These are phyloP conservation scores for Didymella lethalis DNA, from an alignment of 2,329 filamentous ascomycete genomes.

Conservation along the genomic window DNA sequence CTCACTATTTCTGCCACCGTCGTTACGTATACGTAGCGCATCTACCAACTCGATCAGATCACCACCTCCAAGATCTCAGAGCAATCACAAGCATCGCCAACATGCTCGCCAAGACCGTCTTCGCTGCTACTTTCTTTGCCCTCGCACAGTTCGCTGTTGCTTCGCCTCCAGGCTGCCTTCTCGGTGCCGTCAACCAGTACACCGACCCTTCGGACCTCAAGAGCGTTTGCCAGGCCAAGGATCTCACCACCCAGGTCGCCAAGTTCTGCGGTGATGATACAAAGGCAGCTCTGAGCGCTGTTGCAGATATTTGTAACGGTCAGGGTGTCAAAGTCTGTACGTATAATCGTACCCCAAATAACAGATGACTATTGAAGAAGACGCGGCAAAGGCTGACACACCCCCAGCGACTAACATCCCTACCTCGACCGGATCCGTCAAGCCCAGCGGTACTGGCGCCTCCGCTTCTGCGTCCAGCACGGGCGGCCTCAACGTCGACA, in stretches of 20 bases:
- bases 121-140: slow-evolving; percentile 38
- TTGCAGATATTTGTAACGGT: slow-evolving; percentile 41
- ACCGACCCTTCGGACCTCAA: slow-evolving; percentile 37
- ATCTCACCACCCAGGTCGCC: slow-evolving; percentile 32
- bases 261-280: slow-evolving; percentile 37
- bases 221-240: slow-evolving; percentile 40
- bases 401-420: slow-evolving; percentile 31
- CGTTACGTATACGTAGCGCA: background rate
- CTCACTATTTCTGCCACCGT: slow-evolving; percentile 13
- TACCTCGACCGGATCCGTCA: slow-evolving; percentile 28
- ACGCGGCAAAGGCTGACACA: slow-evolving; percentile 8
- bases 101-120: slow-evolving; percentile 42
- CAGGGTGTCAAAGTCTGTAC: slow-evolving; percentile 42
- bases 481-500: slow-evolving; percentile 13
- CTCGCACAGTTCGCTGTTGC: slow-evolving; percentile 35
- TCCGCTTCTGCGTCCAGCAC: slow-evolving; percentile 27
- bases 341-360: slow-evolving; percentile 18
- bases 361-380: background rate
- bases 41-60: slow-evolving; percentile 11
- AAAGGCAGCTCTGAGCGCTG: slow-evolving; percentile 35
- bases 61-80: background rate
- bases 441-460: slow-evolving; percentile 21
- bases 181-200: slow-evolving; percentile 44
- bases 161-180: slow-evolving; percentile 39
- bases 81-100: slow-evolving; percentile 17